Percentiles rank a stretch among this genome's conserved stretches.
Evolutionary conservation across 208 protist genomes (phyloP).

Genomic region (Leishmania guyanensis): DNA sequence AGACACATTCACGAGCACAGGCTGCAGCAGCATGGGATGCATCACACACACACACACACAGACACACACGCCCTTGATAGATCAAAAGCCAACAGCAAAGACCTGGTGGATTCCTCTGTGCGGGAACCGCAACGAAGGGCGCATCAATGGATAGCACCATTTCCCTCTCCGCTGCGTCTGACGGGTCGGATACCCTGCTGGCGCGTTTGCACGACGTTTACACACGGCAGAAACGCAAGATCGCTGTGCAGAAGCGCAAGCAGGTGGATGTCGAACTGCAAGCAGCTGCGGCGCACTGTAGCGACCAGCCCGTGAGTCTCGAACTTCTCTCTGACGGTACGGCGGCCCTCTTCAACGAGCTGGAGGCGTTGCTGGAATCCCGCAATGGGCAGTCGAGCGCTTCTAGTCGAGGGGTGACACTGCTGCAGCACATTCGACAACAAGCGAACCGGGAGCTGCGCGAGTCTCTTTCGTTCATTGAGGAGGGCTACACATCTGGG

Average conservation of each 20-base stretch:
- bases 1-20: not conserved
- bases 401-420: slow-evolving; percentile 14
- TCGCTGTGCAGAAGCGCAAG: slow-evolving; percentile 43
- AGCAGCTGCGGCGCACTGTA: slow-evolving; percentile 40
- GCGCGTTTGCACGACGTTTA: slow-evolving; percentile 59
- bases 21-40: not conserved
- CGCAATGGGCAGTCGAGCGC: not conserved
- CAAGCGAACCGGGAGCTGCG: slow-evolving; percentile 71
- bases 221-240: slow-evolving; percentile 38
- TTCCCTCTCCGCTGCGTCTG: not conserved
- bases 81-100: too few relatives aligned
- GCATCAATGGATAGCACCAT: not conserved
- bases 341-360: slow-evolving; percentile 57
- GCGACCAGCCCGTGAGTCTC: slow-evolving; percentile 51
- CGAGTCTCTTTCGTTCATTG: slow-evolving; percentile 61
- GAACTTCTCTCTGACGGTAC: slow-evolving; percentile 80
- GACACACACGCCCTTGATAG: too few relatives aligned
- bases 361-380: slow-evolving; percentile 36
- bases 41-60: not conserved
- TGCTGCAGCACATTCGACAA: slow-evolving; percentile 60
- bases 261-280: slow-evolving; percentile 45
- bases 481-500: slow-evolving; percentile 77
- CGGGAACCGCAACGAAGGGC: not conserved
- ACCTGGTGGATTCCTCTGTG: not conserved
- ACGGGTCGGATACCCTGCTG: slow-evolving; percentile 23